Conservation (phyloP, 176 grass and related monocot genomes). For the Carex parvula region DNA sequence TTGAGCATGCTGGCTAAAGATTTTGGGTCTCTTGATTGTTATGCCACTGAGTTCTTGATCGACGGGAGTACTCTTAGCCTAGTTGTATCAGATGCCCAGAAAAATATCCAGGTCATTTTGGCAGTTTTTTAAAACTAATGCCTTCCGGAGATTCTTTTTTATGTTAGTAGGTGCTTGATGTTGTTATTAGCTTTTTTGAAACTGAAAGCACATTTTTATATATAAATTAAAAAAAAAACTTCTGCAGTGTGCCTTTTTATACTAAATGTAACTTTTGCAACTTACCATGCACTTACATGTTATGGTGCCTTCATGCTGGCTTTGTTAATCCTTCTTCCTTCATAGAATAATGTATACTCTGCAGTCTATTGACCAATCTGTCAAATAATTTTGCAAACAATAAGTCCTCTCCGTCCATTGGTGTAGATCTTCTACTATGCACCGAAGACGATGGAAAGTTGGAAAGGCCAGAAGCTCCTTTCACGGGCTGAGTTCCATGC, state of each 20-base stretch:
- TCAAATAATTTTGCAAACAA: neutral
- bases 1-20: constrained; percentile 91
- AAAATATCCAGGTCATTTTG: constrained; percentile 78
- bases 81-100: constrained; percentile 72
- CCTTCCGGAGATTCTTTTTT: neutral
- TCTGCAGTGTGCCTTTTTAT: neutral
- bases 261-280: neutral
- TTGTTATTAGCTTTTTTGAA: neutral
- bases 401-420: neutral
- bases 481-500: constrained; percentile 80
- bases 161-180: neutral
- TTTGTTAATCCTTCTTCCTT: neutral
- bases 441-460: constrained; percentile 86
- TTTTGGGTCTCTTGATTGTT: constrained; percentile 89
- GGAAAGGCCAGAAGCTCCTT: constrained; percentile 96
- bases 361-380: neutral
- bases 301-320: neutral
- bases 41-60: constrained; percentile 91
- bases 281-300: neutral
- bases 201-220: neutral
- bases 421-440: constrained; percentile 95
- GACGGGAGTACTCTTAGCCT: constrained; percentile 94
- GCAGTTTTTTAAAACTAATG: neutral
- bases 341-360: neutral
- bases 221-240: neutral